Evolutionary conservation across 495 filamentous ascomycete species (phyloP), one percentile per base, ranked within the genome.

Genomic region (Penicillium desertorum): DNA sequence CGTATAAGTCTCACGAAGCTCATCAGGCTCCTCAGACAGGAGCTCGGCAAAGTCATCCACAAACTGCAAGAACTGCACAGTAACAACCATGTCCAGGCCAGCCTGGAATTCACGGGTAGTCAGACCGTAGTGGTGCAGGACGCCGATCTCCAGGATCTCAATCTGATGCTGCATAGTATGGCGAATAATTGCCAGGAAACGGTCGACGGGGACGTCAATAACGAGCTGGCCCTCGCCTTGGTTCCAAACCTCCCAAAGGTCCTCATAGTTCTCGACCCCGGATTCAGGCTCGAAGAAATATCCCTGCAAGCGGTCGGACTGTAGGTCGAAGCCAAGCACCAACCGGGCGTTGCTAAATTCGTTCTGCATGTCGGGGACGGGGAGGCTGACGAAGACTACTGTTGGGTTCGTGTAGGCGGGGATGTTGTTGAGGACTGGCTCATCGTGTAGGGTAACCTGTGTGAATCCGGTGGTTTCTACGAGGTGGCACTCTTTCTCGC

Each of bases 31-130:
- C 5, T 54, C 55, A 30, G 66, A 65, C 23, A 76, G 20, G 5
- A 67, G 49, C n/a, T 71, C 69, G 4, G 61, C 62, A 34, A 68
- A 65, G 41, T 78, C 75, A 10, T 62, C 25, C 2, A 74, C 45
- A 52, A 71, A 76, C 48, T 76, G 72, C 19, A 66, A 61, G 25
- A 67, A 72, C n/a, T 67, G 51, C 27, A 74, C 67, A 6, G 49
- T 60, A 30, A 78, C 63, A 9, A 75, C 63, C 16, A 75, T 54
- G 44, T 78, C 75, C 59, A 78, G 56, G 0, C 72, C 72, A 0
- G 66, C 36, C 1, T 51, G 56, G 9, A 66, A 39, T n/a, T 30
- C 27, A n/a, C 45, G 43, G 5, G 30, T 50, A 12, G 39, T 58
- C 22, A 63, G 45, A 3, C 49, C 54, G 37, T 63, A 59, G 30